phyloP scores from a whole-genome alignment of 305 asterid genomes.

The Fraxinus xanthoxyloides region DNA sequence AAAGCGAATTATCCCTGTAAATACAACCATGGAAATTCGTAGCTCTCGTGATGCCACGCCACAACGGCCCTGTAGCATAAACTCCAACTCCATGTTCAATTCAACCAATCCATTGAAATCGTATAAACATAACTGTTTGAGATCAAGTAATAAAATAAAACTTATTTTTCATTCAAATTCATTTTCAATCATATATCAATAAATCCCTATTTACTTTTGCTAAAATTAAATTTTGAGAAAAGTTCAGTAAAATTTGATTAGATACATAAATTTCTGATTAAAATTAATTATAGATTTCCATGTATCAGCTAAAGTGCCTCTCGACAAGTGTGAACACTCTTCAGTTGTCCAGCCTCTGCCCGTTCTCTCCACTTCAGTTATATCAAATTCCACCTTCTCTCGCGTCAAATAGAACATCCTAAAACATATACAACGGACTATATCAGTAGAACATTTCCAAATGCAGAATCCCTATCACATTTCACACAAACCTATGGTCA shows the following conservation, averaged over 20 bases:
- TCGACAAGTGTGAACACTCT: background rate
- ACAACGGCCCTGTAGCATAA: background rate
- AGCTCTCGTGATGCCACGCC: conserved; percentile 32
- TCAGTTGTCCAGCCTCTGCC: background rate
- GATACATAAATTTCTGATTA: no score
- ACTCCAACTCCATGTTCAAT: no score
- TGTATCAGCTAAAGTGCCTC: background rate
- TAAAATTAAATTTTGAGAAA: no score
- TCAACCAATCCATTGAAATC: no score
- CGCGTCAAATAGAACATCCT: background rate
- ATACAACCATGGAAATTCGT: conserved; percentile 4
- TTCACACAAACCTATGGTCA: background rate
- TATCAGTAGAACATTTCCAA: background rate
- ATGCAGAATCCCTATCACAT: background rate
- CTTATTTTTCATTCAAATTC: background rate
- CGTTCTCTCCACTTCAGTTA: background rate
- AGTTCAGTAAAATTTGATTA: no score
- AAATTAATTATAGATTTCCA: no score
- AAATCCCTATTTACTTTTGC: background rate
- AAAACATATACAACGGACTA: background rate
- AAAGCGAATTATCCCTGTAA: conserved; percentile 15
- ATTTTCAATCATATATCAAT: background rate
- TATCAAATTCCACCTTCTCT: background rate
- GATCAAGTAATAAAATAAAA: no score
- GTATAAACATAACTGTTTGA: background rate